Base-by-base conservation (phyloP, 805 yeast genomes). In the Teunomyces stri region DNA sequence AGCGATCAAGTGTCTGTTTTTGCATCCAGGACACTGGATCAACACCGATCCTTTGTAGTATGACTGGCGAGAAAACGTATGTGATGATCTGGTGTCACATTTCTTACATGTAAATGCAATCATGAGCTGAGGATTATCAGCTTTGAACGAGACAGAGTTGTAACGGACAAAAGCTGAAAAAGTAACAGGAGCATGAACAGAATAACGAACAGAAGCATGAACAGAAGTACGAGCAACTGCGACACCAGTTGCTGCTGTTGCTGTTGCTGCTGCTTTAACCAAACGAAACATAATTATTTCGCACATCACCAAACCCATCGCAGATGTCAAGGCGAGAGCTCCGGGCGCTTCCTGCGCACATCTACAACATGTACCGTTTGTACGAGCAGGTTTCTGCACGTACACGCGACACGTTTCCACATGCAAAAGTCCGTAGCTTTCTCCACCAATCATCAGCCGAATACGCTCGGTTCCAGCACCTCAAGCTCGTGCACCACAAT, bases 91-190 rank as follows among this genome's bases (percentile, higher is more conserved):
- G 2, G 86, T 80, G 40, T 81, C 76, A 67, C 98, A 92, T 54
- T 82, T 81, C 62, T 90, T 92, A 68, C 98, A 92, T 0, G 97
- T 92, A 69, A 92, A 91, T 0, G 96, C 92, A 18, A 92, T 78
- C 85, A 89, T 85, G 52, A 88, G 72, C 64, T 84, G 81, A 2
- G 96, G 96, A 51, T 85, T 81, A 45, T 87, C 94, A 16, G 79
- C 76, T 56, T 85, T 82, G 50, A 80, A 45, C 20, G 45, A 38
- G 4, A 31, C 43, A 10, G 25, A 20, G 25, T 28, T 27, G 21
- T 11, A 27, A 3, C 42, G 33, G 6, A 13, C 36, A 16, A 31
- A 15, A 2, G 34, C 3, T 9, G 16, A 16, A 10, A 3, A 18
- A n/a, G 10, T 4, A 31, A n/a, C 10, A 31, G 34, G 15, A 13